Evolutionary conservation across 2,329 filamentous ascomycete genomes (phyloP).

Genomic region (Exserohilum turcica): DNA sequence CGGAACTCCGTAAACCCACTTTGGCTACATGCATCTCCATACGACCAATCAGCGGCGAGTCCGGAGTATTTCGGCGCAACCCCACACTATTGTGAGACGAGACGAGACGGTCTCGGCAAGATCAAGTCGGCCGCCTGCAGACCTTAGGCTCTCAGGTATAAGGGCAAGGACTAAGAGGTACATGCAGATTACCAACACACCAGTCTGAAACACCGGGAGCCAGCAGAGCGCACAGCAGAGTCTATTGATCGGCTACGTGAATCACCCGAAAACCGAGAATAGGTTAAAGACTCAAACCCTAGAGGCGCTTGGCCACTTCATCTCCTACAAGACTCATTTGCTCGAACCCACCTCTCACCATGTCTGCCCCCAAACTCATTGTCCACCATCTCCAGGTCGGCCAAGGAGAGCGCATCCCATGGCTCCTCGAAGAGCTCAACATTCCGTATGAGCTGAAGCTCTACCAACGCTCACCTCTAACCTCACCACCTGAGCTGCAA

Average conservation of each 20-base stretch:
- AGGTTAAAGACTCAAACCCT: background rate
- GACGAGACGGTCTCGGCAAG: background rate
- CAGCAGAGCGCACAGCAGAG: conserved; percentile 6
- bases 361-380: conserved; percentile 36
- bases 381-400: conserved; percentile 52
- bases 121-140: conserved; percentile 1
- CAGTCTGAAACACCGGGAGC: background rate
- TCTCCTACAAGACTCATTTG: background rate
- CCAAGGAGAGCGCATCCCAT: conserved; percentile 68
- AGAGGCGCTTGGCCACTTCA: background rate
- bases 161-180: background rate
- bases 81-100: background rate
- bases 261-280: conserved; percentile 14
- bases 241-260: conserved; percentile 8
- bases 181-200: background rate
- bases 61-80: conserved; percentile 4
- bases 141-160: background rate
- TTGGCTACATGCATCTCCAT: background rate
- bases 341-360: conserved; percentile 2
- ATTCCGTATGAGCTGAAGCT: conserved; percentile 59
- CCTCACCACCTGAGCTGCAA: conserved; percentile 42
- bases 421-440: conserved; percentile 68
- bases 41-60: background rate
- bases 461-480: conserved; percentile 55
- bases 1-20: background rate